Conservation (phyloP, 164 flowering plant genomes). For the Macadamia tetraphylla region DNA sequence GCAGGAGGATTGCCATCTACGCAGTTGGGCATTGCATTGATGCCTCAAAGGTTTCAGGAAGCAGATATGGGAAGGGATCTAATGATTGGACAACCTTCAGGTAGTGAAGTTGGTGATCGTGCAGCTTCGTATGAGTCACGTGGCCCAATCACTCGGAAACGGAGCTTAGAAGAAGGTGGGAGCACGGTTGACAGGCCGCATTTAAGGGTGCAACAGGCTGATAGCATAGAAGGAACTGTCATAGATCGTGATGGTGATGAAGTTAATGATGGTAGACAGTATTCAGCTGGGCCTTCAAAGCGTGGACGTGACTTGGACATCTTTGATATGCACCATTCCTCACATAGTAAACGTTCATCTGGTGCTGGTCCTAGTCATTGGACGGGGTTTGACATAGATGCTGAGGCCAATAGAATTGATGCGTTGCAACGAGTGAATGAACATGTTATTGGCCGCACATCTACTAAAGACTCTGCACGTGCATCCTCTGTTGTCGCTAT, state of each 20-base stretch:
- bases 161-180: slow-evolving; percentile 81
- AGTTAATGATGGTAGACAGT: slow-evolving; percentile 65
- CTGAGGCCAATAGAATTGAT: slow-evolving; percentile 45
- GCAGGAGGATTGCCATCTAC: slow-evolving; percentile 48
- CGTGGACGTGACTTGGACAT: slow-evolving; percentile 61
- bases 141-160: slow-evolving; percentile 84
- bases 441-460: slow-evolving; percentile 33
- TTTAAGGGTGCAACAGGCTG: slow-evolving; percentile 62
- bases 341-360: slow-evolving; percentile 51
- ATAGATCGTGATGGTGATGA: slow-evolving; percentile 97
- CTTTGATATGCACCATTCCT: slow-evolving; percentile 42
- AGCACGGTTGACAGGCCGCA: slow-evolving; percentile 79
- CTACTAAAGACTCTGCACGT: slow-evolving; percentile 71
- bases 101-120: slow-evolving; percentile 98
- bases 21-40: slow-evolving; percentile 30
- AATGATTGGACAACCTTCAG: slow-evolving; percentile 78
- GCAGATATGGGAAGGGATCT: slow-evolving; percentile 60
- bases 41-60: slow-evolving; percentile 33
- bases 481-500: slow-evolving; percentile 99
- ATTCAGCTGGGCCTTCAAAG: slow-evolving; percentile 88
- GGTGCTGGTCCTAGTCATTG: slow-evolving; percentile 92
- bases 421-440: slow-evolving; percentile 49
- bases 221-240: slow-evolving; percentile 90
- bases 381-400: slow-evolving; percentile 44
- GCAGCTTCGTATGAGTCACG: slow-evolving; percentile 96